These are phyloP conservation scores for Plantago lanceolata DNA, from an alignment of 305 asterid species.

Conservation along the genomic window DNA sequence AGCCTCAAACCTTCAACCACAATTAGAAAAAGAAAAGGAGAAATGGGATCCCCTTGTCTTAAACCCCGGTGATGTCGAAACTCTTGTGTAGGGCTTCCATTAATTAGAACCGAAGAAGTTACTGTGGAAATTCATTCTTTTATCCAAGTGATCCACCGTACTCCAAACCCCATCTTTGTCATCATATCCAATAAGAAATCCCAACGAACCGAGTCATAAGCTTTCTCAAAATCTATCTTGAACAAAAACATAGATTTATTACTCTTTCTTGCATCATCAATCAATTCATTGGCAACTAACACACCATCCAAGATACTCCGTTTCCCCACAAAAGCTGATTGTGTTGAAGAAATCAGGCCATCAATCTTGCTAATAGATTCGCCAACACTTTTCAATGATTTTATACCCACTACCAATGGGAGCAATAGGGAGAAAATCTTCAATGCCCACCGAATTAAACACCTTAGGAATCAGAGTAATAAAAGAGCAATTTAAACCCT, in stretches of 20 bases:
- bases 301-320: background rate
- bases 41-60: background rate
- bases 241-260: background rate
- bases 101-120: background rate
- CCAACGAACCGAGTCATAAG: too few species aligned
- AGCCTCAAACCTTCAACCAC: background rate
- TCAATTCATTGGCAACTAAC: background rate
- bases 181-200: too few species aligned
- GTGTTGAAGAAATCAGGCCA: background rate
- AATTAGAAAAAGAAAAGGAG: background rate
- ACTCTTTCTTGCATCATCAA: background rate
- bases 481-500: background rate
- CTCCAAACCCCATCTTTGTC: background rate
- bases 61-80: background rate
- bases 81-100: background rate
- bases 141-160: background rate
- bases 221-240: background rate
- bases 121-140: background rate
- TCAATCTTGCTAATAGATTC: too few species aligned
- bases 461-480: background rate
- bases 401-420: background rate
- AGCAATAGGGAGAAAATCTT: background rate
- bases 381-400: background rate
- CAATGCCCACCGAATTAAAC: background rate
- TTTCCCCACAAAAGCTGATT: background rate